These are phyloP conservation scores for Phytophthora fragariae DNA, from an alignment of 352 stramenopile species.

Conservation along the genomic window DNA sequence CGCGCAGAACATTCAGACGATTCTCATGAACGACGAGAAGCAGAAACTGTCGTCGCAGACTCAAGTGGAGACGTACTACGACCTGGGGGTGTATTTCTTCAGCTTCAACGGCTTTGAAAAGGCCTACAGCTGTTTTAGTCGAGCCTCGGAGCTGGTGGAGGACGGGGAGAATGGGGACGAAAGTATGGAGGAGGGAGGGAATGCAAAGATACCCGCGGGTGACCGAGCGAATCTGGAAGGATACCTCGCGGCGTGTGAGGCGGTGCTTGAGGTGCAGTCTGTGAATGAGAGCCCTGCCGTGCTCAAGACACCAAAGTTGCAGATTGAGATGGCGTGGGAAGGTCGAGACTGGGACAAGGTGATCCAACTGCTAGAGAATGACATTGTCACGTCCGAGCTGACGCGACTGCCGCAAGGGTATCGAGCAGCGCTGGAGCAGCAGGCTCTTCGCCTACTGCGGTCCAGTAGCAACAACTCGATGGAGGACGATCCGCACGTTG, in stretches of 20 bases:
- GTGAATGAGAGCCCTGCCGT: constrained; percentile 41
- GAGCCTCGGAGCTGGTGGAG: constrained; percentile 63
- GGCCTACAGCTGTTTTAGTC: constrained; percentile 78
- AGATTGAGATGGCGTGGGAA: constrained; percentile 62
- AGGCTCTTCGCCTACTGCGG: constrained; percentile 55
- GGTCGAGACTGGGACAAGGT: constrained; percentile 58
- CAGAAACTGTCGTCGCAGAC: constrained; percentile 48
- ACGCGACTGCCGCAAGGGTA: constrained; percentile 44
- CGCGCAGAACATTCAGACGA: constrained; percentile 65
- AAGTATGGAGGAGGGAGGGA: constrained; percentile 22
- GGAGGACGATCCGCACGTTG: constrained; percentile 35
- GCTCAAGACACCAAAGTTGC: constrained; percentile 44
- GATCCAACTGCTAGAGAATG: constrained; percentile 51
- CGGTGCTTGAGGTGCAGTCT: constrained; percentile 62
- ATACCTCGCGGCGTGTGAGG: constrained; percentile 76
- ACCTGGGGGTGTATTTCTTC: constrained; percentile 81
- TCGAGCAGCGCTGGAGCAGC: constrained; percentile 53
- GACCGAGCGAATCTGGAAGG: constrained; percentile 62
- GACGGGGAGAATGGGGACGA: constrained; percentile 34
- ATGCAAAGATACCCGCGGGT: constrained; percentile 24
- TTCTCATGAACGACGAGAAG: constrained; percentile 57
- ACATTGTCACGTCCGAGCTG: constrained; percentile 52
- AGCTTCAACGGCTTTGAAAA: constrained; percentile 80
- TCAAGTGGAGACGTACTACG: constrained; percentile 71
- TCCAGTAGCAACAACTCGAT: constrained; percentile 35